A percentile compares a stretch with the other conserved stretches of the same genome.
phyloP scores from a whole-genome alignment of 2,329 filamentous ascomycete species.

The Aspergillus puulaauensis region DNA sequence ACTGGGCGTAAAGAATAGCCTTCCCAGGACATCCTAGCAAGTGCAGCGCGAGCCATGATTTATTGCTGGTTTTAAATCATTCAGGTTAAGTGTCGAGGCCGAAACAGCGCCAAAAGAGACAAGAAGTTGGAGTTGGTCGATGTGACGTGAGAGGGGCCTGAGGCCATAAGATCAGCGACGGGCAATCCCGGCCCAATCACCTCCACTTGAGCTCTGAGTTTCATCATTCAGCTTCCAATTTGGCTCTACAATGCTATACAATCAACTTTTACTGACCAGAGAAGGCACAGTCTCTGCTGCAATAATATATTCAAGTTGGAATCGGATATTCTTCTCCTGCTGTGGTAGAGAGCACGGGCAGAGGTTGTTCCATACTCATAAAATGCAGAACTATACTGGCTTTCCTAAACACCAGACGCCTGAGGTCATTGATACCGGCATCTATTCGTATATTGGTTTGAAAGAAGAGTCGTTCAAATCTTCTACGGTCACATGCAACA shows the following conservation, averaged over 20 bases:
- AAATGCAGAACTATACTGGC: too few species aligned
- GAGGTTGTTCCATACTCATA: too few species aligned
- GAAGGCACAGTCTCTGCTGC: background rate
- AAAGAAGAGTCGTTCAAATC: background rate
- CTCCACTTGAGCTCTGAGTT: background rate
- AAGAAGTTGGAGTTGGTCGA: background rate
- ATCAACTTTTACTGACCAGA: too few species aligned
- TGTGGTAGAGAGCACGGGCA: background rate
- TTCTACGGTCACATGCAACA: background rate
- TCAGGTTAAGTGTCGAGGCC: background rate
- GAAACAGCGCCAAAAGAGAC: background rate
- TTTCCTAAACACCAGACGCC: background rate
- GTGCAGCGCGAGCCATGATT: conserved; percentile 22
- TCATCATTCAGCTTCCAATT: background rate
- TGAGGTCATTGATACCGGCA: background rate
- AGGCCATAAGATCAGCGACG: background rate
- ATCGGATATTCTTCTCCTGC: background rate
- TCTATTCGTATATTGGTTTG: background rate
- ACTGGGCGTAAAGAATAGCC: conserved; percentile 28
- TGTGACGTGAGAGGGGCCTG: background rate
- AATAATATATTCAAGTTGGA: background rate
- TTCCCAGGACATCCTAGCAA: conserved; percentile 33
- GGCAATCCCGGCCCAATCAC: background rate
- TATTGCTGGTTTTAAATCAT: background rate
- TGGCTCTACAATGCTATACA: background rate